Conservation (phyloP, 805 yeast genomes). For the Kodamaea hsintzibuensis region DNA sequence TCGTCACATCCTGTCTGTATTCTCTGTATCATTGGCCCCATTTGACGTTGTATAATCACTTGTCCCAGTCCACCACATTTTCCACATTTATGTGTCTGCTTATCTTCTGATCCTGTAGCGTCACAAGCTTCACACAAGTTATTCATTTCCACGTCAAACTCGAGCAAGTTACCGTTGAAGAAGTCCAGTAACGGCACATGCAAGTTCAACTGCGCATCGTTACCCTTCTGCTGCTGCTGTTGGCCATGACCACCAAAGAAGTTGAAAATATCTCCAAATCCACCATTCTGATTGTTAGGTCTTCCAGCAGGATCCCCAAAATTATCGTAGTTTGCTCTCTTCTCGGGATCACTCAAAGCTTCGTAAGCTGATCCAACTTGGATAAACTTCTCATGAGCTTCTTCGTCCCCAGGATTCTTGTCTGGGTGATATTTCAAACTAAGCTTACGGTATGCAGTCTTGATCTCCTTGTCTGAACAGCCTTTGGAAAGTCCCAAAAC, state of each 20-base stretch:
- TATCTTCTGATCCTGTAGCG: conserved; percentile 87
- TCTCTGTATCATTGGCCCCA: conserved; percentile 90
- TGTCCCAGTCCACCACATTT: conserved; percentile 79
- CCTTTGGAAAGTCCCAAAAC: conserved; percentile 67
- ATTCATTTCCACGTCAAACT: conserved; percentile 65
- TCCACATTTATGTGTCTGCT: conserved; percentile 61
- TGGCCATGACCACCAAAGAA: conserved; percentile 44
- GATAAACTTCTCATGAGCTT: conserved; percentile 82
- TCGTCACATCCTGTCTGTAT: conserved; percentile 75
- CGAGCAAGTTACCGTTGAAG: conserved; percentile 65
- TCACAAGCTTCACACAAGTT: conserved; percentile 75
- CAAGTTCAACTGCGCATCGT: conserved; percentile 57
- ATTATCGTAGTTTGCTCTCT: conserved; percentile 66
- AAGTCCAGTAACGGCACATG: conserved; percentile 62
- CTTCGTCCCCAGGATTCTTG: conserved; percentile 74
- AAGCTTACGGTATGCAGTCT: conserved; percentile 77
- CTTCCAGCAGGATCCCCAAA: conserved; percentile 70
- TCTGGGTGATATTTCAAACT: conserved; percentile 93
- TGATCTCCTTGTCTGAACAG: conserved; percentile 80
- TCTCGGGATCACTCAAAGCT: conserved; percentile 70
- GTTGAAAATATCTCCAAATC: conserved; percentile 63
- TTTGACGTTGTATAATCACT: conserved; percentile 60
- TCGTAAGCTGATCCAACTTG: conserved; percentile 95
- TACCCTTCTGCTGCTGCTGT: conserved; percentile 58
- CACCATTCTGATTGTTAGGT: conserved; percentile 33